Base-by-base conservation (phyloP, 148 eudicot genomes). In the Beta vulgaris region DNA sequence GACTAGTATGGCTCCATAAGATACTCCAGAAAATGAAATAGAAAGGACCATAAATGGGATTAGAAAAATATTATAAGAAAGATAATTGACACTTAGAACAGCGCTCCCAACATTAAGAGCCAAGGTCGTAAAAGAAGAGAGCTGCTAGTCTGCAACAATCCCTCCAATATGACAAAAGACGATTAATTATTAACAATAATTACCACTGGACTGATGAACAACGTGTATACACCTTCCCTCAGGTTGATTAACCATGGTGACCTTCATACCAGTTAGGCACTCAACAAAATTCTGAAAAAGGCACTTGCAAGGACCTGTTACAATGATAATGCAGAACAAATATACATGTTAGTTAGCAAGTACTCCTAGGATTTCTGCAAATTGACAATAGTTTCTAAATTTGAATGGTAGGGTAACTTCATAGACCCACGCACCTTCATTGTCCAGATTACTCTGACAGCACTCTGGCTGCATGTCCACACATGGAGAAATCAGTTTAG, bases 141-240 rank as follows among this genome's bases (percentile, higher is more conserved):
- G 25, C 25, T 51, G 57, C 57, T 51, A 6, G 57, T 34, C 49
- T 16, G 51, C 46, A 66, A 53, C 44, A 32, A 39, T 75, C 35
- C 26, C 59, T 25, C n/a, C 10, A 39, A 28, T 11, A 49, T n/a
- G 15, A 35, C 32, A 44, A 61, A 34, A 59, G 25, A 39, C n/a
- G n/a, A n/a, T n/a, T n/a, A n/a, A 18, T 44, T 53, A 18, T 0
- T 23, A 36, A 73, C 36, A 40, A 37, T 48, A 69, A 73, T 88
- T 91, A 93, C 98, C 98, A 72, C 92, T 91, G 58, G 91, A 87
- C 73, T 81, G 89, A 84, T 93, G 98, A 78, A 80, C 68, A 54
- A 82, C 92, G 48, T 83, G 78, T 59, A 93, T 76, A 46, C 85
- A 79, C 68, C 58, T 80, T 65, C 86, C 86, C 48, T 86, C 88